Base-by-base conservation (phyloP, 805 yeast species). In the Nematodospora valgi region DNA sequence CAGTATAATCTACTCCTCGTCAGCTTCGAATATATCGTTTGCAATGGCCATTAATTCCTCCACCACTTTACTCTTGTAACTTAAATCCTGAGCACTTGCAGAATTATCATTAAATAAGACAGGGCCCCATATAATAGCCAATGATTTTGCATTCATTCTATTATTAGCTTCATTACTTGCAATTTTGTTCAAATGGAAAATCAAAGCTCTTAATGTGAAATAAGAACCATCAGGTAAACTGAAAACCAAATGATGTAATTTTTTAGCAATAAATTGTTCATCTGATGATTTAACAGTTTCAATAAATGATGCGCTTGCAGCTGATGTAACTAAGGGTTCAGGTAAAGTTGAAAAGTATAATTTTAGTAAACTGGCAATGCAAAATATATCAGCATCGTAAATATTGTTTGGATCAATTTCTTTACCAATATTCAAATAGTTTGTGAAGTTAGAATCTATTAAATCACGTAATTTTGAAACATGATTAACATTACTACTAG, bases 71-170 rank as follows among this genome's bases (percentile, higher is more conserved):
- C 86, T 82, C 58, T 85, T 86, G 45, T 74, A 78, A 37, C 82
- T 81, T 65, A 85, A 76, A 50, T 80, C 96, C 44, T 80, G 85
- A 3, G 78, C 75, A 40, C 78, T 81, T 51, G 72, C 66, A 16
- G 76, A 74, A 38, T 75, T 77, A 47, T 78, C 84, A 31, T 80
- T 77, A 56, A 93, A 72, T 34, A 93, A 62, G 2, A 86, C 85
- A 13, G 96, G 95, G 0, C 97, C 96, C 98, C 98, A 93, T 24
- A 91, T 88, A 25, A 86, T 86, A 30, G 95, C 86, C 48, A 93
- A 59, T 40, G 84, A 82, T 51, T 82, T 81, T 39, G 80, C 70
- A 30, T 79, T 79, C 98, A 93, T 93, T 54, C 93, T 73, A 54
- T 88, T 87, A 23, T 60, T 47, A 14, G 70, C 69, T 49, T 80